Base-by-base conservation (phyloP, 2,329 filamentous ascomycete genomes). In the Torrubiella hemipterigena region DNA sequence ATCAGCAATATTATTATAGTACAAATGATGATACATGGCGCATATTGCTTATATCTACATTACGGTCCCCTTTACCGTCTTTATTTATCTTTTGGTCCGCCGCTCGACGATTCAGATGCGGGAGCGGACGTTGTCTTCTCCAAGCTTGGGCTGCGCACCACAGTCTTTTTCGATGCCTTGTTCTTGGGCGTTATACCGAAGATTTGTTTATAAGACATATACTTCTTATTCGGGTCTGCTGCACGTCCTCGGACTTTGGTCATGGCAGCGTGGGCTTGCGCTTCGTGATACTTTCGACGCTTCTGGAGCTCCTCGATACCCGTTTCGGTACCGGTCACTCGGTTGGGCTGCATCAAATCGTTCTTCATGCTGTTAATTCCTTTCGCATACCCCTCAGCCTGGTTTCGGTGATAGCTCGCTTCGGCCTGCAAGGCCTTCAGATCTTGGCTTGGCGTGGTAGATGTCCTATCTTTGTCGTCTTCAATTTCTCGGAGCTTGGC, bases 351-450 rank as follows among this genome's bases (percentile, higher is more conserved):
- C n/a, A n/a, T n/a, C n/a, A n/a, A n/a, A n/a, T 49, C 42, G 34
- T 45, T 37, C 21, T 43, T 35, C 5, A 47, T 31, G 26, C 42
- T 44, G 17, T 34, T 30, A 3, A 50, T 34, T 9, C 42, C 47
- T 10, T 30, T 33, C 7, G 23, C 20, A 23, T 54, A 55, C 7
- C 41, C 40, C 5, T 47, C 42, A 12, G 42, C 46, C 35, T 56
- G 50, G 9, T 41, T 46, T 23, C 42, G 45, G 32, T 56, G 53
- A 30, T 49, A 45, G 1, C 47, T 43, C 10, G 46, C 48, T 17
- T 40, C 36, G 10, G 38, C 43, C 32, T 56, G 54, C 17, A 47
- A 30, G 26, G 38, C 28, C n/a, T 42, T 39, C 9, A 41, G 40
- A 29, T 39, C 36, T 10, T 34, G n/a, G n/a, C n/a, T n/a, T n/a